Conservation (phyloP, 331 rosid genomes). For the Acacia pycnantha region DNA sequence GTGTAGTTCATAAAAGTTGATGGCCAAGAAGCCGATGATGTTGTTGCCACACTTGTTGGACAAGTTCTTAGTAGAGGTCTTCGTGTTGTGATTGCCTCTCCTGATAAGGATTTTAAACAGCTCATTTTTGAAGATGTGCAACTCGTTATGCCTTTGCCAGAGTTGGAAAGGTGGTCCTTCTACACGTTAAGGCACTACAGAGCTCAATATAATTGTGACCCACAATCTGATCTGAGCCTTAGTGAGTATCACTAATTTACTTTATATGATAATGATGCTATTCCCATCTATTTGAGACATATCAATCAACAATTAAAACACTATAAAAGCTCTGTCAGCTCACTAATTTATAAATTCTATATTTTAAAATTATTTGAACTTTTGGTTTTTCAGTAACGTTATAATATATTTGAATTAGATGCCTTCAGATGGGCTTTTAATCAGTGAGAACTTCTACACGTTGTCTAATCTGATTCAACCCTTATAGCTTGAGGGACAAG, state of each 20-base stretch:
- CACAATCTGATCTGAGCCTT: constrained; percentile 80
- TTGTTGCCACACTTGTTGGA: constrained; percentile 78
- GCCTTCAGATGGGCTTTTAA: constrained; percentile 4
- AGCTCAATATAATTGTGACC: constrained; percentile 83
- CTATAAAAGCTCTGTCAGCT: neutral
- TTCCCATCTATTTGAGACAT: neutral
- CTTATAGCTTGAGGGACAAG: constrained; percentile 6
- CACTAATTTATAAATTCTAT: neutral
- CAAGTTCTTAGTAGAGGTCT: constrained; percentile 65
- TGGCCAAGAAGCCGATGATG: constrained; percentile 96
- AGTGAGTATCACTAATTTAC: constrained; percentile 49
- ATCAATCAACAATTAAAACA: neutral
- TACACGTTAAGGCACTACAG: constrained; percentile 76
- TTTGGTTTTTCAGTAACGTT: neutral
- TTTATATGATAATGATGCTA: neutral
- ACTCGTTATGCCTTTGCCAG: constrained; percentile 83
- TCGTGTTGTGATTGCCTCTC: constrained; percentile 79
- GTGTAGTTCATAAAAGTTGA: constrained; percentile 59
- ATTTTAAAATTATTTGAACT: neutral
- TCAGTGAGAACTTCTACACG: neutral
- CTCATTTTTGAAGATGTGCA: constrained; percentile 86
- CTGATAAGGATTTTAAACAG: constrained; percentile 96
- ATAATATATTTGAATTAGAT: constrained; percentile 8
- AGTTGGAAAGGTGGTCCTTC: constrained; percentile 88
- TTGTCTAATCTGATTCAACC: neutral